These are phyloP conservation scores for Pleurotus tuoliensis DNA, from an alignment of 768 basidiomycete species.

Conservation along the genomic window DNA sequence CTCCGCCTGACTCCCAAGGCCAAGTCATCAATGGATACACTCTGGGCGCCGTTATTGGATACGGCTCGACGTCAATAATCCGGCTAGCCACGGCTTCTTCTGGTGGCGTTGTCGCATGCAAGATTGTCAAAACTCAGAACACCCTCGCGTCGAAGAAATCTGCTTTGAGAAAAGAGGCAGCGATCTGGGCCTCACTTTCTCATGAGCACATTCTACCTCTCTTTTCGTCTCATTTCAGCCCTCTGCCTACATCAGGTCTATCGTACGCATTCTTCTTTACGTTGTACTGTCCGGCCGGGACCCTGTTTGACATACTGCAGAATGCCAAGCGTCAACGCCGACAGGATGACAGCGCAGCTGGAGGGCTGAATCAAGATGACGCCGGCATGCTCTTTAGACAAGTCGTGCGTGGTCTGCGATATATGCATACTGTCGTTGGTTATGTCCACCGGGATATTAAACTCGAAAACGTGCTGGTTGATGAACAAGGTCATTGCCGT, in stretches of 20 bases:
- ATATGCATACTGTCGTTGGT: constrained; percentile 72
- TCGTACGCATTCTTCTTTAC: constrained; percentile 76
- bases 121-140: constrained; percentile 68
- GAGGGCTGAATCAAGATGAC: constrained; percentile 50
- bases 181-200: constrained; percentile 69
- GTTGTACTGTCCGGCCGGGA: constrained; percentile 79
- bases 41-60: constrained; percentile 72
- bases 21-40: constrained; percentile 66
- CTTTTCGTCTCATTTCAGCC: constrained; percentile 37
- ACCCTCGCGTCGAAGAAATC: constrained; percentile 41
- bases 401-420: constrained; percentile 76
- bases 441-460: constrained; percentile 95
- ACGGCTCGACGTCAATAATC: constrained; percentile 81
- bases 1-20: constrained; percentile 62
- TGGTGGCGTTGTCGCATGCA: constrained; percentile 73
- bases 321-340: constrained; percentile 12
- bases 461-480: constrained; percentile 93
- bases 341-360: constrained; percentile 53
- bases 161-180: constrained; percentile 60
- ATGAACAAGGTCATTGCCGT: constrained; percentile 83
- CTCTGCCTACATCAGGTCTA: constrained; percentile 38
- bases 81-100: constrained; percentile 61
- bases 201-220: constrained; percentile 89
- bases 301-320: constrained; percentile 79
- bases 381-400: constrained; percentile 84